A percentile compares a stretch with the other conserved stretches of the same genome.
phyloP scores from a whole-genome alignment of 139 green algal genomes.

The Micromonas commoda region DNA sequence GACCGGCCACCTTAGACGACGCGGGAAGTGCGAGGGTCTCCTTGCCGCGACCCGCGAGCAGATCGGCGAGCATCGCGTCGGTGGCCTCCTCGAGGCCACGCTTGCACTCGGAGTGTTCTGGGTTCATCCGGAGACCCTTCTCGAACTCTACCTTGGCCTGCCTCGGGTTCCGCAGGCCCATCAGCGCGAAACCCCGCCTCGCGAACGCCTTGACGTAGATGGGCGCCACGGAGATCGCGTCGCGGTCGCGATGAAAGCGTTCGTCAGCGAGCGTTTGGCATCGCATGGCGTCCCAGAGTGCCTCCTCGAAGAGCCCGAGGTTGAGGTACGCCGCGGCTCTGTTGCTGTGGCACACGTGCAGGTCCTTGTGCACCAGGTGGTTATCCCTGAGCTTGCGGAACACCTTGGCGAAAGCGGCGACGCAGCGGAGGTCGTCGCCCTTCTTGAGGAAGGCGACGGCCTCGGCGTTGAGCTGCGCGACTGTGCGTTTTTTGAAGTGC shows the following conservation, averaged over 20 bases:
- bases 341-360: conserved; percentile 58
- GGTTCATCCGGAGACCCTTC: conserved; percentile 43
- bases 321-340: conserved; percentile 46
- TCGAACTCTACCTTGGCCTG: conserved; percentile 27
- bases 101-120: conserved; percentile 49
- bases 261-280: conserved; percentile 21
- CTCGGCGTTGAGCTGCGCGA: conserved; percentile 19
- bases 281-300: conserved; percentile 26
- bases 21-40: conserved; percentile 26
- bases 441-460: conserved; percentile 10
- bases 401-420: conserved; percentile 33
- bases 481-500: conserved; percentile 20
- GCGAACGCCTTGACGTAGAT: conserved; percentile 50
- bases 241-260: neutral
- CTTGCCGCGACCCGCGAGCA: conserved; percentile 34
- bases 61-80: conserved; percentile 48
- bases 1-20: conserved; percentile 38
- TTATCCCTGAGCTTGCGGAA: conserved; percentile 39
- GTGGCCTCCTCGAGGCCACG: conserved; percentile 45
- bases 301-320: conserved; percentile 44
- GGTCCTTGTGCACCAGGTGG: conserved; percentile 53
- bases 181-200: conserved; percentile 52
- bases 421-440: conserved; percentile 7
- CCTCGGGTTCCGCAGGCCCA: conserved; percentile 40
- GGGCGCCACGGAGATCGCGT: neutral